Evolutionary conservation across 345 rosid genomes (phyloP).

Genomic region (Geranium rotundifolium): DNA sequence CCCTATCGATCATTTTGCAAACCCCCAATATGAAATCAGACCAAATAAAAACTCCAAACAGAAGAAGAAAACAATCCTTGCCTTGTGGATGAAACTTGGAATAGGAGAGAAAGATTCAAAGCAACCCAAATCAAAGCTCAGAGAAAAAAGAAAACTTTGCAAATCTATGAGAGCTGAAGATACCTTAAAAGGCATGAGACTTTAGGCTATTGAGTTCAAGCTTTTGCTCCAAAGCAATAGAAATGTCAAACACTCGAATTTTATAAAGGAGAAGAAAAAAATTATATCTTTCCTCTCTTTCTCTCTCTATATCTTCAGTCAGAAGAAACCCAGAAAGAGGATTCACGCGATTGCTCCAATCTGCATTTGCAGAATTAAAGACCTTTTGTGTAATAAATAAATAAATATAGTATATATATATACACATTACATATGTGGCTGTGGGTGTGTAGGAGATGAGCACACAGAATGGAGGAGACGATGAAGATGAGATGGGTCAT

Average conservation of each 20-base stretch:
- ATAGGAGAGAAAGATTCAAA: conserved; percentile 24
- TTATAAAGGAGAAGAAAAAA: not conserved
- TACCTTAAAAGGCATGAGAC: not conserved
- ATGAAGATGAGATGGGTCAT: not conserved
- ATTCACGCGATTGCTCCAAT: not conserved
- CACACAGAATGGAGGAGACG: not conserved
- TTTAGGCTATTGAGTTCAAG: not conserved
- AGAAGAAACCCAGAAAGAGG: not conserved
- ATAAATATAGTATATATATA: too few relatives aligned
- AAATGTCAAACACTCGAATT: not conserved
- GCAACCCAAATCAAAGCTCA: conserved; percentile 5
- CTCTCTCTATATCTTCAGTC: not conserved
- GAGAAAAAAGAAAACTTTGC: not conserved
- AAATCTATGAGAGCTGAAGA: too few relatives aligned
- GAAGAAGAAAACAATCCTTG: not conserved
- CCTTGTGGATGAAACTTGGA: conserved; percentile 22
- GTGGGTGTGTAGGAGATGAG: not conserved
- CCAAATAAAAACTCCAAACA: not conserved
- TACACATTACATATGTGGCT: not conserved
- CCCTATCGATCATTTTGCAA: not conserved
- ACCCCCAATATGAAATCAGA: not conserved
- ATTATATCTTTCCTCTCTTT: not conserved
- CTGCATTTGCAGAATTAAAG: not conserved
- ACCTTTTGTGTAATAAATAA: too few relatives aligned
- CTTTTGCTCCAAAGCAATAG: not conserved